Conservation (phyloP, 768 basidiomycete genomes). For the Lanmaoa pseudosensibilis region DNA sequence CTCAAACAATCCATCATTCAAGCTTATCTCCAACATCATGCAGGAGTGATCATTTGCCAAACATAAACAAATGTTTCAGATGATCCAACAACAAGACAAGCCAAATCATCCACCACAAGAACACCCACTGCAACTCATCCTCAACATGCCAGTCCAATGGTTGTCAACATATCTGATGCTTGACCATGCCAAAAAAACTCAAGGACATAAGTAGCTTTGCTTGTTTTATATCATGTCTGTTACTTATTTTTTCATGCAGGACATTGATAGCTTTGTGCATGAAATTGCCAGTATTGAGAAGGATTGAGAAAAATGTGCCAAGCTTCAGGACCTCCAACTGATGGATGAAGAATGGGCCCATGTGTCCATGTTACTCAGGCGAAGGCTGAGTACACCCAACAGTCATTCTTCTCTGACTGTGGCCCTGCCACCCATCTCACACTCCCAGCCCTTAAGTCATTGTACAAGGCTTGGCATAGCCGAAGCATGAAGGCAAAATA, state of each 20-base stretch:
- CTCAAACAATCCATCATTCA: not conserved
- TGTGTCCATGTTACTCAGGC: not conserved
- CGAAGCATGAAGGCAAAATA: not conserved
- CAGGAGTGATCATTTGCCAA: not conserved
- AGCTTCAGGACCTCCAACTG: not conserved
- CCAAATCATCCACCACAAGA: not conserved
- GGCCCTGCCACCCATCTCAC: not conserved
- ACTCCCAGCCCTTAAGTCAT: not conserved
- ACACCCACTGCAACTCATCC: not conserved
- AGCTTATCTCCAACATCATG: not conserved
- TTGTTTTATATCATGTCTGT: not conserved
- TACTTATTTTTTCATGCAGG: not conserved
- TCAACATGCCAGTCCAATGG: not conserved
- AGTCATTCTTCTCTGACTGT: not conserved
- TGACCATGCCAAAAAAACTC: not conserved
- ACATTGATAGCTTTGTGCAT: not conserved
- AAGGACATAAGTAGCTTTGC: not conserved
- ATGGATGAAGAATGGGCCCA: not conserved
- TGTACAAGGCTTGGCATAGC: not conserved
- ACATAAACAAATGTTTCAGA: not conserved
- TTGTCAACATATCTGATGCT: not conserved
- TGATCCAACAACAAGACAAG: not conserved
- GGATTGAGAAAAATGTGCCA: not conserved
- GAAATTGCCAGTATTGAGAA: not conserved
- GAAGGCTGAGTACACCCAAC: not conserved